Evolutionary conservation across 1,139 yeast genomes (phyloP), one percentile per base, ranked within the genome.

Genomic region (Nakaseomyces bracarensis): DNA sequence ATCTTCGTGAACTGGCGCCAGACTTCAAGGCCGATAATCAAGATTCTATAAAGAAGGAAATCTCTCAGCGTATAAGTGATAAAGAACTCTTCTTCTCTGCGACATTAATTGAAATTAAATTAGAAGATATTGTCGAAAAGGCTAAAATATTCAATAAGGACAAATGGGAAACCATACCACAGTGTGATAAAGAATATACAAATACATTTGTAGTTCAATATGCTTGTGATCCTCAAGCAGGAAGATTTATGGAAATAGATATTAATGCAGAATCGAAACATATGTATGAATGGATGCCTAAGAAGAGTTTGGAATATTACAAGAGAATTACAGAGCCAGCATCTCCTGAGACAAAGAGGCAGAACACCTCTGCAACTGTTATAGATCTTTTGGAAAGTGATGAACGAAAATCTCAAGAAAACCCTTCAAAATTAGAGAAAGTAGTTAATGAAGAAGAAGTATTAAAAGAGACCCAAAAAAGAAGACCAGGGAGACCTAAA

Each of bases 221-320:
- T 34, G 49, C 50, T 3, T 55, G 55, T 41, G 49, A 47, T 18
- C 54, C 57, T 1, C 35, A 38, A 7, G 52, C 54, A 3, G 38
- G 39, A 4, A 39, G 48, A 25, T 50, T 53, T 38, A 50, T 42
- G 4, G 39, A 46, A 0, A 45, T 58, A 19, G 50, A 54, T 34
- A 47, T 57, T 15, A 39, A 28, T n/a, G 42, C 42, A n/a, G 52
- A 51, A 35, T 40, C 36, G 14, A 47, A 40, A 15, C 42, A 13
- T 13, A 33, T 33, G 25, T 21, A 33, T 21, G 36, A 33, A 15
- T 33, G 36, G 36, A 33, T 33, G 36, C 36, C 36, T 11, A 33
- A 33, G 18, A 33, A 21, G 21, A 33, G 36, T 18, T 33, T 33
- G 13, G 36, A 33, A 20, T 21, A 33, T 26, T 33, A n/a, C 16